Conservation (phyloP, 306 rosid species). For the Fragaria ananassa region DNA sequence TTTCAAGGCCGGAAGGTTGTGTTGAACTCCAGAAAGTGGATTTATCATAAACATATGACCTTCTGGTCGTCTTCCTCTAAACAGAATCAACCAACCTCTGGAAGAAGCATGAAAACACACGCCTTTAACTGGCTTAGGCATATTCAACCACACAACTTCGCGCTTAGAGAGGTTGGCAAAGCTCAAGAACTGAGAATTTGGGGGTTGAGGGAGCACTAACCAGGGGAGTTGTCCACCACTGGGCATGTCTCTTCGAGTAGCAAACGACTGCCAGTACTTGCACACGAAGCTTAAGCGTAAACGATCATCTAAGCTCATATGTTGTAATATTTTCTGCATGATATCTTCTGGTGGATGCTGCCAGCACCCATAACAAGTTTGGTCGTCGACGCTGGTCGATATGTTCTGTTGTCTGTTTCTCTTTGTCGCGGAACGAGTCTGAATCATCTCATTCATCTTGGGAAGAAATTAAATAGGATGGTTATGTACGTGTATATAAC, state of each 20-base stretch:
- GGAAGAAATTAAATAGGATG: too few relatives aligned
- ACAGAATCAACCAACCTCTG: neutral
- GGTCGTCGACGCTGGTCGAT: neutral
- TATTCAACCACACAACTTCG: neutral
- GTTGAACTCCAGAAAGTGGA: neutral
- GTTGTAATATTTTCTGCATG: neutral
- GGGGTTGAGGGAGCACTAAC: neutral
- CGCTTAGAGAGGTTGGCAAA: neutral
- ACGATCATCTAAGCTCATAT: neutral
- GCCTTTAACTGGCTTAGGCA: neutral
- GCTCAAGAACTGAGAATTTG: neutral
- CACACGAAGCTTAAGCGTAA: neutral
- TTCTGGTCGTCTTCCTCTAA: neutral
- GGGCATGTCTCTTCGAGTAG: neutral
- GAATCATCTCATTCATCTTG: neutral
- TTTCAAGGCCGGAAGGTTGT: neutral
- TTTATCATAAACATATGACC: neutral
- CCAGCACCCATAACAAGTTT: neutral
- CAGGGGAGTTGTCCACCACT: neutral
- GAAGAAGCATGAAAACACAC: neutral
- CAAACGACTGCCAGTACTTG: neutral
- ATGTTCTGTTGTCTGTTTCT: neutral
- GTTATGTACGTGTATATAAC: too few relatives aligned
- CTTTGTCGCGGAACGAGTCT: neutral
- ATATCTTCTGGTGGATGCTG: neutral